Conservation (phyloP, 805 yeast species). For the Barnettozyma pratensis region DNA sequence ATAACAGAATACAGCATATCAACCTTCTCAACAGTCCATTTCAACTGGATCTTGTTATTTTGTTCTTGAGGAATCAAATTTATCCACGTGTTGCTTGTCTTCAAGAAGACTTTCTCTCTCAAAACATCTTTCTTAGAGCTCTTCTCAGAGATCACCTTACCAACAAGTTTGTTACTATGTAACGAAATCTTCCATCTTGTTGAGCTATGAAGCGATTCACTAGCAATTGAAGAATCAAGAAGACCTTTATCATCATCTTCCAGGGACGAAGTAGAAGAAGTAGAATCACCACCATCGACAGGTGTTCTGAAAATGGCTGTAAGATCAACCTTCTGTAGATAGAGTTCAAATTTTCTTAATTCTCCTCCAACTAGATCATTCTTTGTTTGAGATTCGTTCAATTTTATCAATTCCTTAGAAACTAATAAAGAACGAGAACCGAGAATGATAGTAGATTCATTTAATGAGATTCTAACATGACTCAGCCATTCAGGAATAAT, state of each 20-base stretch:
- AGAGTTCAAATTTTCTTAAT: constrained; percentile 29
- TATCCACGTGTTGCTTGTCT: constrained; percentile 23
- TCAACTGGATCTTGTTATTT: constrained; percentile 21
- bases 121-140: constrained; percentile 24
- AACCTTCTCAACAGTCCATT: constrained; percentile 23
- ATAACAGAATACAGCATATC: constrained; percentile 35
- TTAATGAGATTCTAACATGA: constrained; percentile 3
- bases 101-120: constrained; percentile 28
- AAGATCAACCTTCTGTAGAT: constrained; percentile 19
- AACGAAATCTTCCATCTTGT: constrained; percentile 12
- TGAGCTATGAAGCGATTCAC: neutral
- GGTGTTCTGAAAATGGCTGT: constrained; percentile 1
- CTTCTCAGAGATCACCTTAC: constrained; percentile 29
- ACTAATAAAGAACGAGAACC: constrained; percentile 41
- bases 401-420: constrained; percentile 33
- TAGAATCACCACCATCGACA: constrained; percentile 7
- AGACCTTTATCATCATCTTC: constrained; percentile 29
- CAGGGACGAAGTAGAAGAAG: constrained; percentile 27
- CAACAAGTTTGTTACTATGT: constrained; percentile 16
- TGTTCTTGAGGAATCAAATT: constrained; percentile 19
- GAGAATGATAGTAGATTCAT: constrained; percentile 23
- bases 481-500: constrained; percentile 22
- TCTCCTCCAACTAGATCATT: constrained; percentile 37
- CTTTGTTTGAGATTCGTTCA: constrained; percentile 28
- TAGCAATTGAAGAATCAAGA: constrained; percentile 14